Percentiles rank a stretch among this genome's conserved stretches.
These are phyloP conservation scores for Nemania diffusa DNA, from an alignment of 2,329 filamentous ascomycete genomes.

Conservation along the genomic window DNA sequence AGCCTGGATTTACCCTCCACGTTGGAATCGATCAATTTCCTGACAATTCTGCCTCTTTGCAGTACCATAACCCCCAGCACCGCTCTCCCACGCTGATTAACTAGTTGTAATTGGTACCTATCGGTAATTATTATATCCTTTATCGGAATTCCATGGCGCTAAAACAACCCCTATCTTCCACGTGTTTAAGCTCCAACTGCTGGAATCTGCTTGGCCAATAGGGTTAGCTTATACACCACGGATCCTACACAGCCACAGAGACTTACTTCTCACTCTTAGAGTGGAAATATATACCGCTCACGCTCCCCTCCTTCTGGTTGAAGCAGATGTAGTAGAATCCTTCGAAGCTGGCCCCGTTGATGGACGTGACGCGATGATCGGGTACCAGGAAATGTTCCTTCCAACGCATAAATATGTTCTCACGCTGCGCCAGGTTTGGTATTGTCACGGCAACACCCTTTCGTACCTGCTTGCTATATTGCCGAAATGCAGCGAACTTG, in stretches of 20 bases:
- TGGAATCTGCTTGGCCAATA: constrained; percentile 73
- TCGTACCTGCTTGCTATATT: constrained; percentile 69
- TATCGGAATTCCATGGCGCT: constrained; percentile 88
- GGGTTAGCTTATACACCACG: constrained; percentile 29
- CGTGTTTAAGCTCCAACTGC: constrained; percentile 89
- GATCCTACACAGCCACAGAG: constrained; percentile 39
- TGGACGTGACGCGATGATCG: constrained; percentile 89
- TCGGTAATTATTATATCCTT: constrained; percentile 45
- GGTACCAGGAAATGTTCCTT: constrained; percentile 98
- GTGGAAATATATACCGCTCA: constrained; percentile 97
- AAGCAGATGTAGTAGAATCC: constrained; percentile 99
- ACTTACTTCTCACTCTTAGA: constrained; percentile 96
- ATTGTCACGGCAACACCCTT: constrained; percentile 59
- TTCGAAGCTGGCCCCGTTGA: constrained; percentile 94
- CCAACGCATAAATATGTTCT: constrained; percentile 98
- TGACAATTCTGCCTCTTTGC: constrained; percentile 11
- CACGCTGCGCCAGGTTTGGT: constrained; percentile 53
- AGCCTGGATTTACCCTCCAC: constrained; percentile 7
- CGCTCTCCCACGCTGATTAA: constrained; percentile 21
- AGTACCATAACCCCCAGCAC: neutral
- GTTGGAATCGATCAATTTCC: constrained; percentile 24
- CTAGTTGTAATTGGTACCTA: constrained; percentile 14
- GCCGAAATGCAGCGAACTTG: constrained; percentile 87
- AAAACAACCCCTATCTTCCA: constrained; percentile 84
- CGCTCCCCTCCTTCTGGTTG: constrained; percentile 86